Conservation (phyloP, 148 eudicot species). For the Silene conica region DNA sequence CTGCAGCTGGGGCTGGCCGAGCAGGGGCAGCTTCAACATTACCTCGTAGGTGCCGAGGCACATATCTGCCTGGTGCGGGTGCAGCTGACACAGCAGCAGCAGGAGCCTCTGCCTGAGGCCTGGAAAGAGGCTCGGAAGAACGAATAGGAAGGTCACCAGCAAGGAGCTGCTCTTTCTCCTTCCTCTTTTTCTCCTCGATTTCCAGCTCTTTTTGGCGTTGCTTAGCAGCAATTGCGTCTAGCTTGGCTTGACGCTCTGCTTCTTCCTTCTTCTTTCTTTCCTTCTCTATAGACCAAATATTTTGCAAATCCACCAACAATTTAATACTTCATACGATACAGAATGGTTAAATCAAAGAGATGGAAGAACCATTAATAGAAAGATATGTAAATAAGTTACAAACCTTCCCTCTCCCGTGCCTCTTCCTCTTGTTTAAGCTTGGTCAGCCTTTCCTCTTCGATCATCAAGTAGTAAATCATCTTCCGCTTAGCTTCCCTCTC, state of each 20-base stretch:
- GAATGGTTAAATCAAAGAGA: no score
- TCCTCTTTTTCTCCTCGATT: conserved; percentile 69
- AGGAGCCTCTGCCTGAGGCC: conserved; percentile 28
- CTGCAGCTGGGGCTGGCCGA: conserved; percentile 33
- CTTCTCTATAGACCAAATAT: conserved; percentile 49
- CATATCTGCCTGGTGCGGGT: conserved; percentile 55
- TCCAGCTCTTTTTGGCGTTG: conserved; percentile 82
- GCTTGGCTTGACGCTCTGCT: conserved; percentile 63
- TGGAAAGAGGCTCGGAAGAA: conserved; percentile 27
- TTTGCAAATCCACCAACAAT: background rate
- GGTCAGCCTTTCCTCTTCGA: conserved; percentile 64
- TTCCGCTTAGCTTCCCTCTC: conserved; percentile 66
- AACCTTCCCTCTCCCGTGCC: conserved; percentile 79
- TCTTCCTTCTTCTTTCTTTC: conserved; percentile 75
- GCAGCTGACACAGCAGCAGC: conserved; percentile 34
- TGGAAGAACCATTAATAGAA: no score
- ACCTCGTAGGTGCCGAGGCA: conserved; percentile 42
- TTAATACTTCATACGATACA: no score
- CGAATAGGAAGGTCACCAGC: conserved; percentile 35
- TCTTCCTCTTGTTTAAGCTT: conserved; percentile 72
- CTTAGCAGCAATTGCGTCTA: conserved; percentile 84
- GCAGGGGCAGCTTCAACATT: conserved; percentile 21
- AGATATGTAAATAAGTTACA: background rate
- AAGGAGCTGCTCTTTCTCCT: conserved; percentile 47
- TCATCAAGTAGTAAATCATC: conserved; percentile 53